phyloP scores from a whole-genome alignment of 2,329 filamentous ascomycete species.

The Neospermospora avenae region DNA sequence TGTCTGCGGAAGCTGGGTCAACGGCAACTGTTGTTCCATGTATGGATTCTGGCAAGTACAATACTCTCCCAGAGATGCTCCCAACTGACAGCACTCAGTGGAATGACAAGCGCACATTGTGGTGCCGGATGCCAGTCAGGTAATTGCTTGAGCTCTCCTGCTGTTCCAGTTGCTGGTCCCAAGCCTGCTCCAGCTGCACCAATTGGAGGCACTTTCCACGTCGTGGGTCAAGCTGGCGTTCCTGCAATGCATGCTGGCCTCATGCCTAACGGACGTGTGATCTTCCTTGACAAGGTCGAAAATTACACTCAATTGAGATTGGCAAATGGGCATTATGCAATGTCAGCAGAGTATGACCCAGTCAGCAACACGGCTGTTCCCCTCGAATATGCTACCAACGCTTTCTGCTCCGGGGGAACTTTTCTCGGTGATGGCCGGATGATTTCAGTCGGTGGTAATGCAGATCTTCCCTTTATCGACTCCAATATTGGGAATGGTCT shows the following conservation, averaged over 20 bases:
- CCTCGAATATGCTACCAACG: constrained; percentile 53
- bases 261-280: constrained; percentile 54
- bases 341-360: constrained; percentile 58
- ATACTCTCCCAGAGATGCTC: neutral
- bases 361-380: constrained; percentile 43
- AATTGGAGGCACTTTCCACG: constrained; percentile 44
- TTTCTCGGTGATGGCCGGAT: constrained; percentile 56
- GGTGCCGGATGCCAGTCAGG: constrained; percentile 55
- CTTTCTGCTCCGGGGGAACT: constrained; percentile 58
- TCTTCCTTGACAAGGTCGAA: constrained; percentile 62
- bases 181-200: constrained; percentile 43
- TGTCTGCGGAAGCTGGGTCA: constrained; percentile 50
- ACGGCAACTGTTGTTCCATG: constrained; percentile 53
- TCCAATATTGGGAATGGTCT: constrained; percentile 58
- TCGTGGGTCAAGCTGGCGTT: constrained; percentile 56
- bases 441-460: constrained; percentile 56
- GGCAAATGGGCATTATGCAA: constrained; percentile 52
- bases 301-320: constrained; percentile 57
- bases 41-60: constrained; percentile 50
- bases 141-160: constrained; percentile 43
- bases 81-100: constrained; percentile 29
- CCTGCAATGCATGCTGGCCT: constrained; percentile 61
- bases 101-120: constrained; percentile 46
- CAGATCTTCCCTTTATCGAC: constrained; percentile 51
- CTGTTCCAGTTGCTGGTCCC: constrained; percentile 33